A percentile compares a stretch with the other conserved stretches of the same genome.
These are phyloP conservation scores for Stephania cephalantha DNA, from an alignment of 164 flowering plant genomes.

Conservation along the genomic window DNA sequence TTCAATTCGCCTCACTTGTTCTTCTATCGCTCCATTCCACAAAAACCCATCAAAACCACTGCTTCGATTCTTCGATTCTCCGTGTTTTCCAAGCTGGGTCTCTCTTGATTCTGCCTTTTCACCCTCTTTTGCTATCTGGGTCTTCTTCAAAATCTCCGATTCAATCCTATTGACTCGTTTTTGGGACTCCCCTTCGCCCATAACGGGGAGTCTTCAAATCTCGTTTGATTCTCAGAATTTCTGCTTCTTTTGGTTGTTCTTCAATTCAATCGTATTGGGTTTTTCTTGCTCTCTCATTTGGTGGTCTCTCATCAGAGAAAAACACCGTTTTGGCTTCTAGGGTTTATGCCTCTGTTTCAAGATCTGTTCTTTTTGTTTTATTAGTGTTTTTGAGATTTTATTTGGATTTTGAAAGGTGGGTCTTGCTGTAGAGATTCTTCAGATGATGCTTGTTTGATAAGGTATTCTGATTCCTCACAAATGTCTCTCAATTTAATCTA, in stretches of 20 bases:
- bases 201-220: not conserved
- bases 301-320: slow-evolving; percentile 18
- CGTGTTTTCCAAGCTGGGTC: slow-evolving; percentile 24
- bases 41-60: slow-evolving; percentile 15
- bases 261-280: slow-evolving; percentile 13
- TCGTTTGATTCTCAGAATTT: not conserved
- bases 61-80: slow-evolving; percentile 18
- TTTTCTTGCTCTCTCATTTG: slow-evolving; percentile 5
- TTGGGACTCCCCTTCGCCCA: not conserved
- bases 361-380: slow-evolving; percentile 16
- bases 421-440: slow-evolving; percentile 46
- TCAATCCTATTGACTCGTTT: not conserved
- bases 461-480: slow-evolving; percentile 34
- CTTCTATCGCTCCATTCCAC: not conserved
- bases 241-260: not conserved
- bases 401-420: slow-evolving; percentile 28
- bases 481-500: slow-evolving; percentile 27
- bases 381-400: slow-evolving; percentile 24
- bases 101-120: slow-evolving; percentile 16
- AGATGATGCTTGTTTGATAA: slow-evolving; percentile 27
- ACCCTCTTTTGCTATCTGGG: slow-evolving; percentile 1
- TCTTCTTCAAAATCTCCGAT: slow-evolving; percentile 4
- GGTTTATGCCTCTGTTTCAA: slow-evolving; percentile 20
- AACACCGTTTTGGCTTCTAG: slow-evolving; percentile 9
- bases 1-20: slow-evolving; percentile 2